Percentiles rank a stretch among this genome's conserved stretches.
Evolutionary conservation across 2,329 filamentous ascomycete species (phyloP).

Genomic region (Claviceps spartinae): DNA sequence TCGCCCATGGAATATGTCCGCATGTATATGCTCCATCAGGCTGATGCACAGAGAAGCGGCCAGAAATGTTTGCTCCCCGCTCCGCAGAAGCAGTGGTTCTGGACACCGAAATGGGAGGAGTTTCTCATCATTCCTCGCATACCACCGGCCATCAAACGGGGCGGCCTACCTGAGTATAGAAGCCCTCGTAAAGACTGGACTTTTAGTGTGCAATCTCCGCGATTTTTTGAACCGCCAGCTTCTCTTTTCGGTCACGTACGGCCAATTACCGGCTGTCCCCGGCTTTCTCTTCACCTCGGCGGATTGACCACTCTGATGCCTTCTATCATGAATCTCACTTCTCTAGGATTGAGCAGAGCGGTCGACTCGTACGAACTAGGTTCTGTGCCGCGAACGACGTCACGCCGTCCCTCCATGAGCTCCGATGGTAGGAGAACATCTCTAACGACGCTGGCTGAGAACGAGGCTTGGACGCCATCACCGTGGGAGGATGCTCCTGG

Average conservation of each 20-base stretch:
- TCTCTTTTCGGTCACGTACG: neutral
- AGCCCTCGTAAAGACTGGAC: neutral
- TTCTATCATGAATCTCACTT: slow-evolving; percentile 12
- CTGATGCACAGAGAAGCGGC: slow-evolving; percentile 14
- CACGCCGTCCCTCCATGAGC: neutral
- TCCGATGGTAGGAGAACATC: slow-evolving; percentile 1
- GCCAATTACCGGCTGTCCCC: slow-evolving; percentile 10
- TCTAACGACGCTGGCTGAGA: neutral
- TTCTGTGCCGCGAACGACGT: neutral
- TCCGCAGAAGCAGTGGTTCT: slow-evolving; percentile 19
- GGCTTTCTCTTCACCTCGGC: slow-evolving; percentile 20
- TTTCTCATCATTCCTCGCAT: slow-evolving; percentile 24
- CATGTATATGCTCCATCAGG: slow-evolving; percentile 21
- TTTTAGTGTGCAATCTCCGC: slow-evolving; percentile 1
- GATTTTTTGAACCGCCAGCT: slow-evolving; percentile 3
- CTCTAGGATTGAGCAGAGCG: neutral
- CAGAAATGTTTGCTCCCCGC: slow-evolving; percentile 15
- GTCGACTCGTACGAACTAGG: neutral
- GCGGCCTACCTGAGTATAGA: neutral
- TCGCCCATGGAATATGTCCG: slow-evolving; percentile 28
- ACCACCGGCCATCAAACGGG: slow-evolving; percentile 15
- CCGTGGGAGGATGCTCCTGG: neutral
- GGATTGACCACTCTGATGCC: slow-evolving; percentile 13
- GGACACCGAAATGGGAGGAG: slow-evolving; percentile 22
- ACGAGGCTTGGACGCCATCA: neutral